These are phyloP conservation scores for Ophiostoma novo-ulmi DNA, from an alignment of 2,329 filamentous ascomycete species.

Conservation along the genomic window DNA sequence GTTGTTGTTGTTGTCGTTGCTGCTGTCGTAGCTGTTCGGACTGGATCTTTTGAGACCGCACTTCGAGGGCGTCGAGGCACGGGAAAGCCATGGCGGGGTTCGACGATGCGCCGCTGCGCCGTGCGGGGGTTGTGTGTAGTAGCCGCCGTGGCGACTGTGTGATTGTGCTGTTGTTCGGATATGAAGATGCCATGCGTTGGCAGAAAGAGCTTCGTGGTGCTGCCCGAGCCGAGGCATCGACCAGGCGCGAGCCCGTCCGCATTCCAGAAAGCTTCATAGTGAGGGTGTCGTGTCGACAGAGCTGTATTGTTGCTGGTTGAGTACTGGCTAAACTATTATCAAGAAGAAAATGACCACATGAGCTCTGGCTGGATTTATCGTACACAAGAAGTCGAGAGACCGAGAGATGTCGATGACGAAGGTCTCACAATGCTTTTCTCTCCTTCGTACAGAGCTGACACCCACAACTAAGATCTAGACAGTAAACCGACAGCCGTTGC, in stretches of 20 bases:
- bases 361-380: no score
- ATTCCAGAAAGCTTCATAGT: conserved; percentile 2
- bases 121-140: conserved; percentile 29
- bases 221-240: not conserved
- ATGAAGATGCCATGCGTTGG: not conserved
- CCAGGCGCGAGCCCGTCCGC: conserved; percentile 6
- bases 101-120: conserved; percentile 53
- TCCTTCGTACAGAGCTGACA: not conserved
- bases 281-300: not conserved
- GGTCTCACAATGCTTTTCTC: not conserved
- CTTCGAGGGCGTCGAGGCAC: conserved; percentile 79
- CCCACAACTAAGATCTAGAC: not conserved
- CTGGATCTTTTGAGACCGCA: conserved; percentile 49
- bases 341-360: no score
- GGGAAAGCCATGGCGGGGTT: conserved; percentile 87
- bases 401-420: not conserved
- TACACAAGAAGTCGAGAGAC: not conserved
- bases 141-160: not conserved
- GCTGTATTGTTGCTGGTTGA: no score
- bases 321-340: no score
- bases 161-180: not conserved
- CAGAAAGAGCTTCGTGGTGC: not conserved
- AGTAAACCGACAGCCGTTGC: conserved; percentile 6
- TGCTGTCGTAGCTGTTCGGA: conserved; percentile 9
- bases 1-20: not conserved